Base-by-base conservation (phyloP, 2,329 filamentous ascomycete genomes). In the Pyrenophora teres region DNA sequence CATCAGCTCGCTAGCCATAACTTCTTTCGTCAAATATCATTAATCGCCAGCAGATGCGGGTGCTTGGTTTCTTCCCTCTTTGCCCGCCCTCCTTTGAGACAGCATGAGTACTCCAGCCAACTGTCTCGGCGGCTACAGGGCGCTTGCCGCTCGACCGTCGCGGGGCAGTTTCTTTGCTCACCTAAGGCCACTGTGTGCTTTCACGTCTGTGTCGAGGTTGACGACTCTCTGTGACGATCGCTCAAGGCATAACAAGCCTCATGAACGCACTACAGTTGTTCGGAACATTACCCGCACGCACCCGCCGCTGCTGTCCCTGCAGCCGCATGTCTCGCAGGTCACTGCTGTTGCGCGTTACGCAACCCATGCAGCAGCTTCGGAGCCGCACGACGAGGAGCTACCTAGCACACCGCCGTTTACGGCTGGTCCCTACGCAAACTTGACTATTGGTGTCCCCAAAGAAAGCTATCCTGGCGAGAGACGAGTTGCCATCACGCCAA, bases 401-500 rank as follows among this genome's bases (percentile, higher is more conserved):
- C 67, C 70, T 32, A 69, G 61, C 54, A 60, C 66, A 27, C 70
- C 70, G 40, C 70, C 70, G 32, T 73, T 71, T 52, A 70, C 67
- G 33, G 67, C 70, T 43, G 71, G 70, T 3, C 89, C 90, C 0
- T 95, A 92, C 72, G 77, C 82, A 16, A 79, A 86, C 38, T 81
- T 96, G 49, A 88, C 85, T 3, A 85, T 96, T 40, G 91, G 91
- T 51, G 83, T 94, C 3, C 90, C 90, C 12, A 84, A 83, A 51
- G 92, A 96, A 74, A 87, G 84, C n/a, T 91, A 83, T 64, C 83
- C 86, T 0, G 84, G 87, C 51, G 92, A 96, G 76, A 86, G 88
- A 36, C 88, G 92, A 43, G 91, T 96, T 12, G 90, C 92, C 25
- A 81, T 96, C 49, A 93, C 90, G 0, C 92, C 92, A 1, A 85